phyloP scores from a whole-genome alignment of 2,329 filamentous ascomycete genomes.

The Xylaria sp. region DNA sequence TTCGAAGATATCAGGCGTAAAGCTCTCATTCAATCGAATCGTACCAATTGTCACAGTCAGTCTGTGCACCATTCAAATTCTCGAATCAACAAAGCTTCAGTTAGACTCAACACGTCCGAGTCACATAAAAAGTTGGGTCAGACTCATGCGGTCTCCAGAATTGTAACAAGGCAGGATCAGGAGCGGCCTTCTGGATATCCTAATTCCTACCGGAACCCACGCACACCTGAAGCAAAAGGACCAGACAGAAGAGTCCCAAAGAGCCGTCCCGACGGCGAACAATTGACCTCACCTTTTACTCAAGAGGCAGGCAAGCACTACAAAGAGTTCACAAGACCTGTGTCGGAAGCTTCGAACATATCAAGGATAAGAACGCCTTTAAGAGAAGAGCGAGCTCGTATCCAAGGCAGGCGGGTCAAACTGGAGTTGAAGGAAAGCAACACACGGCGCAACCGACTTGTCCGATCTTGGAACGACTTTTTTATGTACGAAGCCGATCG shows the following conservation, averaged over 20 bases:
- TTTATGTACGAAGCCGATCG: slow-evolving; percentile 36
- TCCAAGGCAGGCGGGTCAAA: slow-evolving; percentile 11
- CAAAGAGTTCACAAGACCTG: slow-evolving; percentile 8
- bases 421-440: slow-evolving; percentile 36
- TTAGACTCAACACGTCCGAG: neutral
- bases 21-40: slow-evolving; percentile 35
- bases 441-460: slow-evolving; percentile 32
- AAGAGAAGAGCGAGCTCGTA: neutral
- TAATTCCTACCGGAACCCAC: neutral
- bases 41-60: neutral
- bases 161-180: neutral
- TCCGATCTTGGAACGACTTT: slow-evolving; percentile 41
- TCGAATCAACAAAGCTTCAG: neutral
- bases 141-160: neutral
- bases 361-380: slow-evolving; percentile 38
- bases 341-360: slow-evolving; percentile 44
- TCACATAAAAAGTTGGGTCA: neutral
- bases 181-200: neutral
- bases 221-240: slow-evolving; percentile 1
- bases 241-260: neutral
- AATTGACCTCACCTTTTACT: neutral
- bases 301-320: slow-evolving; percentile 1
- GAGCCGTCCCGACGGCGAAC: neutral
- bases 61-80: neutral
- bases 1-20: slow-evolving; percentile 35